Percentiles rank a stretch among this genome's conserved stretches.
Evolutionary conservation across 257 asterid genomes (phyloP).

Genomic region (Phtheirospermum japonicum): DNA sequence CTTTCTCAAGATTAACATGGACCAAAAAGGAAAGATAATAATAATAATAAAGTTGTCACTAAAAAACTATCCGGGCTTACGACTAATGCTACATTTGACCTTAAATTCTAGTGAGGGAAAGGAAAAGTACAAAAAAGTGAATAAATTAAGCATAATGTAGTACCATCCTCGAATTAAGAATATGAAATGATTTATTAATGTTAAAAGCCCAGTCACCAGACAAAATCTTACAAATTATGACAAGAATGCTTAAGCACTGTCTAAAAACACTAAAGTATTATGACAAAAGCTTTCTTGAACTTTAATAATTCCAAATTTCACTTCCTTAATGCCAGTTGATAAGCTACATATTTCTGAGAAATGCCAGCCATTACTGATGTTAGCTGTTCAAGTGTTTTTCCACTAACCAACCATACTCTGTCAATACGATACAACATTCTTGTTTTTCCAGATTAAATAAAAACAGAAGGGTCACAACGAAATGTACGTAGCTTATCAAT

Average conservation of each 20-base stretch:
- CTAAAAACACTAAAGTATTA: not conserved
- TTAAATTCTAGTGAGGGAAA: not conserved
- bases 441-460: not conserved
- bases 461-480: not conserved
- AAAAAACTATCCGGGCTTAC: not conserved
- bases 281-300: not conserved
- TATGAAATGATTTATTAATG: not conserved
- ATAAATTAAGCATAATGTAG: not conserved
- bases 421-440: not conserved
- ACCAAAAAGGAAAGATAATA: not conserved
- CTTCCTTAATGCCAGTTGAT: too few species aligned
- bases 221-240: not conserved
- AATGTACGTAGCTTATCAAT: not conserved
- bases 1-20: constrained; percentile 5
- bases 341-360: not conserved
- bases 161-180: too few species aligned
- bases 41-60: not conserved
- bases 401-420: too few species aligned
- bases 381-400: not conserved
- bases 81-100: not conserved
- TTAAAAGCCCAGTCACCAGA: not conserved
- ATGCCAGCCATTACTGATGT: not conserved
- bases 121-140: not conserved
- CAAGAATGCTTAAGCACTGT: not conserved
- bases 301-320: not conserved